Base-by-base conservation (phyloP, 1,139 yeast genomes). In the Zygotorulaspora mrakii region DNA sequence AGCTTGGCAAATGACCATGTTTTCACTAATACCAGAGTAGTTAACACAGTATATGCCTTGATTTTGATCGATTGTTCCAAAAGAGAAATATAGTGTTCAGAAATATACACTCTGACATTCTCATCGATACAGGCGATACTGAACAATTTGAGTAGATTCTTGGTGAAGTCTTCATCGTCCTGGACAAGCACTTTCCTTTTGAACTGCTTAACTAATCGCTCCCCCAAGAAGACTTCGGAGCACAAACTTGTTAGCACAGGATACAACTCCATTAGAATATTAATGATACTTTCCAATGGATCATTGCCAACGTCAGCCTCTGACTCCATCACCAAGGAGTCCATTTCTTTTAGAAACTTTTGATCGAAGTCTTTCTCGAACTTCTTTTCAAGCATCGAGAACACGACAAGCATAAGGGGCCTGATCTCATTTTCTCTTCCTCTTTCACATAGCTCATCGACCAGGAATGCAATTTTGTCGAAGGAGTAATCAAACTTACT, bases 1-100 rank as follows among this genome's bases (percentile, higher is more conserved):
- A 61, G 40, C 35, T 58, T 61, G 2, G 55, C 43, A 37, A 60
- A 59, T 7, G 60, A 51, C 64, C 64, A 59, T 10, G 61, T 57
- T 36, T 61, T 61, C 10, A 57, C 45, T 31, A 61, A 41, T 1
- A 61, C 62, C 10, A 58, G 31, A 1, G 60, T 53, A 9, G 63
- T 43, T 24, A 38, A 44, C 3, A 53, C 35, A 22, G 46, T 45
- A 34, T 47, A 53, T 4, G 47, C 37, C 13, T 46, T 38, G n/a
- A 48, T 39, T 4, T 39, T 33, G 28, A 55, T 37, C 4, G 61
- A 40, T 17, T 45, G 41, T 32, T 57, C 58, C 17, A 61, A 40
- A 1, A 51, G 35, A 5, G 39, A 35, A 11, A 50, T 35, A 39
- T 57, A 59, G 31, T 56, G 45, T 25, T 58, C 61, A 3, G 61